Evolutionary conservation across 2,329 filamentous ascomycete species (phyloP).

Genomic region (Aspergillus spinulosporus): DNA sequence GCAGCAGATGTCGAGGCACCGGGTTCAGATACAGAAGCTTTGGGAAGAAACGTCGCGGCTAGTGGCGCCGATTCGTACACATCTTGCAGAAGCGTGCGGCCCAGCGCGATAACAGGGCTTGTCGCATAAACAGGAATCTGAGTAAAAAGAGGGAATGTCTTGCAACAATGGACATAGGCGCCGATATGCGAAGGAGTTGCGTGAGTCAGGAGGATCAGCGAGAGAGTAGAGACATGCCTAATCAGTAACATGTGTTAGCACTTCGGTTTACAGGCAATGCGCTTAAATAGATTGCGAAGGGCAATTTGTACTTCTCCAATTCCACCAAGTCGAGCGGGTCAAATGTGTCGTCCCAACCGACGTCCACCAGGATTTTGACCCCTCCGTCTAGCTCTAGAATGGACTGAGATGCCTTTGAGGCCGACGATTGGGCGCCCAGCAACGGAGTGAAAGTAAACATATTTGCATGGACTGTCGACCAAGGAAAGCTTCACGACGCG

Average conservation of each 20-base stretch:
- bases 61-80: slow-evolving; percentile 86
- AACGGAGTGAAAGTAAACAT: slow-evolving; percentile 98
- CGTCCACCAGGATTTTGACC: slow-evolving; percentile 90
- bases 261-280: not conserved
- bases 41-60: slow-evolving; percentile 80
- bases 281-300: not conserved
- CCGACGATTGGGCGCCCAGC: slow-evolving; percentile 78
- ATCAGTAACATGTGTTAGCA: not conserved
- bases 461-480: slow-evolving; percentile 20
- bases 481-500: slow-evolving; percentile 16
- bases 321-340: slow-evolving; percentile 78
- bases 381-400: slow-evolving; percentile 94
- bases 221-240: slow-evolving; percentile 87
- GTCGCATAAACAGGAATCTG: slow-evolving; percentile 95
- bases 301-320: slow-evolving; percentile 72
- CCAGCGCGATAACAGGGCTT: slow-evolving; percentile 86
- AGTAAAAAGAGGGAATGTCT: slow-evolving; percentile 87
- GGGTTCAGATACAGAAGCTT: slow-evolving; percentile 63
- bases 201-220: slow-evolving; percentile 90
- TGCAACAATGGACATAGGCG: slow-evolving; percentile 95
- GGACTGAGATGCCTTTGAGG: slow-evolving; percentile 87
- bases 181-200: slow-evolving; percentile 88
- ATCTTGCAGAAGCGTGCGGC: slow-evolving; percentile 86
- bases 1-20: slow-evolving; percentile 51
- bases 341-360: slow-evolving; percentile 94